Evolutionary conservation across 176 grass and related monocot genomes (phyloP), one percentile per base, ranked within the genome.

Genomic region (Cenchrus purpureus): DNA sequence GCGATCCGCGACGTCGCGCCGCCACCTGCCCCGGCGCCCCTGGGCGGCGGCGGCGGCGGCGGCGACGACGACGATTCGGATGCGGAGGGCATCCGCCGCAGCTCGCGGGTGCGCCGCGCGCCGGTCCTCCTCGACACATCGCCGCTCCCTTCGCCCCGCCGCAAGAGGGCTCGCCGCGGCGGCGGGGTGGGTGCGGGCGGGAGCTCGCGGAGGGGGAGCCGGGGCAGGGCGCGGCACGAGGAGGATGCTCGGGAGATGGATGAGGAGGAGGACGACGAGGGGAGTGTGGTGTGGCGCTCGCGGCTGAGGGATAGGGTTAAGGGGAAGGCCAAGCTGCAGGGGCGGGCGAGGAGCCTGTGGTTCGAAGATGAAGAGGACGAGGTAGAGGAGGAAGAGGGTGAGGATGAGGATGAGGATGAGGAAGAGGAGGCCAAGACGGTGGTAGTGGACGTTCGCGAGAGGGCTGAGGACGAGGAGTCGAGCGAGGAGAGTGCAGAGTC

Each of bases 121-220:
- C 97, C 97, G 5, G 79, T 65, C 16, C 61, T 95, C 75, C 93
- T 98, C 57, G 97, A 96, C 79, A 92, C 93, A 5, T 98, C 93
- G 40, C 97, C 91, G 25, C 74, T 88, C 22, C 93, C 88, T 62
- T 90, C 89, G 7, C 88, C 78, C 48, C 86, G 91, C 76, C 88
- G 85, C 71, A 95, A 83, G 83, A 90, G 87, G 65, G 42, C 77
- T 32, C 80, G 81, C 68, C 31, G 64, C 65, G 85, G 86, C 51
- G 11, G 43, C 58, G 68, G 70, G 65, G 42, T 63, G 58, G 84
- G 83, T 69, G 71, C 80, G 29, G 83, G 89, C 61, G 79, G 89
- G 66, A 85, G 80, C 74, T 72, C 83, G 31, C 85, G 81, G 80
- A 92, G 73, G 79, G 79, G 78, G 48, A 80, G 56, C 58, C 84